Evolutionary conservation across 2,329 filamentous ascomycete species (phyloP).

Genomic region (Talaromyces sp.): DNA sequence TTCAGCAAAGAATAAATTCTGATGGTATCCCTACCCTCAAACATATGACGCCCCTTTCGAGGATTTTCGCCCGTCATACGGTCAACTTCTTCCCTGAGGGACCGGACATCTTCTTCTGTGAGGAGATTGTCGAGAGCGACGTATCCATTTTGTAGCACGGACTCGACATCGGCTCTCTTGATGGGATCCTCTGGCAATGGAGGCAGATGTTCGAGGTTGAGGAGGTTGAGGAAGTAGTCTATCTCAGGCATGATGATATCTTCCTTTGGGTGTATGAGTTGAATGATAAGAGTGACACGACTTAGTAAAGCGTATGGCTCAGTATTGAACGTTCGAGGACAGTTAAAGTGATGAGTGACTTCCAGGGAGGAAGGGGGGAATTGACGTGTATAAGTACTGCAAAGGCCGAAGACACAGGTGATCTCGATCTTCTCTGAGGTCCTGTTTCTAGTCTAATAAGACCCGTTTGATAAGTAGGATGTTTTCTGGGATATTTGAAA

Average conservation of each 20-base stretch:
- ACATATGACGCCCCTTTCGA: conserved; percentile 35
- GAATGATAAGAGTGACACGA: background rate
- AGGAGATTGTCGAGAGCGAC: conserved; percentile 37
- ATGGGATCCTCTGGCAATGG: conserved; percentile 24
- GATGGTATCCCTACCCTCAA: conserved; percentile 41
- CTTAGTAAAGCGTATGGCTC: background rate
- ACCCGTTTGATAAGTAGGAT: background rate
- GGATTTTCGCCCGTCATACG: conserved; percentile 34
- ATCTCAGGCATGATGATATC: background rate
- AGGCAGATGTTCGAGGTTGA: conserved; percentile 2
- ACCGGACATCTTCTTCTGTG: conserved; percentile 33
- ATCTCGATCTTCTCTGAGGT: background rate
- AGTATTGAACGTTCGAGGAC: background rate
- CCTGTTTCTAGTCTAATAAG: background rate
- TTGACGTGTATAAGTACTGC: background rate
- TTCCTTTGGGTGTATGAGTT: background rate
- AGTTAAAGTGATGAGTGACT: background rate
- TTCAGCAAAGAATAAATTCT: conserved; percentile 42
- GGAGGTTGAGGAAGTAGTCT: conserved; percentile 12
- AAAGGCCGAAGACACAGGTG: background rate
- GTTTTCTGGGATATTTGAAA: background rate
- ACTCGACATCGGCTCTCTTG: conserved; percentile 29
- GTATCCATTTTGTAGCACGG: conserved; percentile 38
- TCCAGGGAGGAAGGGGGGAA: background rate
- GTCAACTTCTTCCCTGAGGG: conserved; percentile 32